Conservation (phyloP, 148 eudicot species). For the Rhododendron ovatum region DNA sequence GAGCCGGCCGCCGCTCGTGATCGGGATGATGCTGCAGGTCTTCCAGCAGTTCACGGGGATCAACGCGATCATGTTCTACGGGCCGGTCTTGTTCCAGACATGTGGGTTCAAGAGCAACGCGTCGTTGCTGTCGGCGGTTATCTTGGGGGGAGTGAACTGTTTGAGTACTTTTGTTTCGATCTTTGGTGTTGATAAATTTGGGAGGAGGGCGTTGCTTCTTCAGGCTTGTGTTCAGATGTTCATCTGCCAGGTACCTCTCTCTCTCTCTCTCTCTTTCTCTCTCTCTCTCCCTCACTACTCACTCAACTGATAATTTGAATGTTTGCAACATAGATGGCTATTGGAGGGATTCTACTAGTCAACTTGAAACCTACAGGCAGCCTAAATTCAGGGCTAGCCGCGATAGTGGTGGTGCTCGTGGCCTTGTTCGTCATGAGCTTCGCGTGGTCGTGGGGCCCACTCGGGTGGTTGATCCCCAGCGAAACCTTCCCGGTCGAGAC, state of each 20-base stretch:
- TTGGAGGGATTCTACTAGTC: constrained; percentile 33
- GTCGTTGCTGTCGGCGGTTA: constrained; percentile 42
- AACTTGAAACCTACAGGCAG: constrained; percentile 32
- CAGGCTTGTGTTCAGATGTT: constrained; percentile 61
- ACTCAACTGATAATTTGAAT: neutral
- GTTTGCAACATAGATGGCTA: constrained; percentile 26
- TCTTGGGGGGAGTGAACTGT: constrained; percentile 46
- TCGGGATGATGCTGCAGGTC: constrained; percentile 32
- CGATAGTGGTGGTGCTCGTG: constrained; percentile 42
- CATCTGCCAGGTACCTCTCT: constrained; percentile 29
- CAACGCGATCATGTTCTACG: constrained; percentile 62
- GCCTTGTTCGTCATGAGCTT: constrained; percentile 62
- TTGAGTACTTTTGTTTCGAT: constrained; percentile 42
- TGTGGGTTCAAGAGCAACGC: constrained; percentile 45
- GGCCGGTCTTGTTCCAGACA: constrained; percentile 53
- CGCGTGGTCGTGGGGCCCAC: constrained; percentile 51
- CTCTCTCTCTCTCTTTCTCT: too few species aligned
- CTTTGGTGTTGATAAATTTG: constrained; percentile 41
- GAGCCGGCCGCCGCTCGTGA: constrained; percentile 35
- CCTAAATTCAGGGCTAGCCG: constrained; percentile 27
- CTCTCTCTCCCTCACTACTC: neutral
- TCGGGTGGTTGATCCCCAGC: constrained; percentile 35
- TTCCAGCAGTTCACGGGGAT: constrained; percentile 65
- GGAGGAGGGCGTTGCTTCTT: constrained; percentile 45
- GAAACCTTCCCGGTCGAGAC: constrained; percentile 44